Evolutionary conservation across 805 yeast genomes (phyloP).

Genomic region (Kodamaea kaohsiungensis): DNA sequence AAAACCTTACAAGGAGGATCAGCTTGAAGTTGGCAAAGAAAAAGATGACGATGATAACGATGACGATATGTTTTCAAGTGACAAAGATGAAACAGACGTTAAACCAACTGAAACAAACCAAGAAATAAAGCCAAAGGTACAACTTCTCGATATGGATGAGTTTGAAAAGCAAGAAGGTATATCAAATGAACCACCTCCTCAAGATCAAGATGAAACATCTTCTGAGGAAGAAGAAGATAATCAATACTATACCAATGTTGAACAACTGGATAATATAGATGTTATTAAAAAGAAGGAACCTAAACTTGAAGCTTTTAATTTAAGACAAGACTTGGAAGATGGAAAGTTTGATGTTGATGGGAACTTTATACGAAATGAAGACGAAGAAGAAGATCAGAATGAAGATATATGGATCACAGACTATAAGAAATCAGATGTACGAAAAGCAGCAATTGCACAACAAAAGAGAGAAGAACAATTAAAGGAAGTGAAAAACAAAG

Average conservation of each 20-base stretch:
- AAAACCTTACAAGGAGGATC: not conserved
- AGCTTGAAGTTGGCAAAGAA: conserved; percentile 6
- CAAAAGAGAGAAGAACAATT: conserved; percentile 7
- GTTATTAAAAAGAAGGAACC: conserved; percentile 26
- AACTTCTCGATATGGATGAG: conserved; percentile 34
- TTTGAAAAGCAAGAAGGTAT: conserved; percentile 29
- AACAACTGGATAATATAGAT: conserved; percentile 15
- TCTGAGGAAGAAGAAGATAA: conserved; percentile 11
- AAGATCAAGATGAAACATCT: conserved; percentile 20
- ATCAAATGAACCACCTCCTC: conserved; percentile 28
- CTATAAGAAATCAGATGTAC: conserved; percentile 34
- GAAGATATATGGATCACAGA: conserved; percentile 40
- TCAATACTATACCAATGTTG: conserved; percentile 28
- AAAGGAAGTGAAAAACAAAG: conserved; percentile 19
- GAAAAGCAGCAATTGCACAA: conserved; percentile 46
- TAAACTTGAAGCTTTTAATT: conserved; percentile 62
- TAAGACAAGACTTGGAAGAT: conserved; percentile 55
- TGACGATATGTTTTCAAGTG: conserved; percentile 48
- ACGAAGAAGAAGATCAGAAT: conserved; percentile 25
- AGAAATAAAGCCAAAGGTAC: conserved; percentile 4
- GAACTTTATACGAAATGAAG: conserved; percentile 49
- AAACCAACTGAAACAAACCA: conserved; percentile 24
- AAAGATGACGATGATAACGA: conserved; percentile 37
- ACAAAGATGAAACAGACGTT: conserved; percentile 23
- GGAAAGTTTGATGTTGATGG: conserved; percentile 66